Evolutionary conservation across 495 filamentous ascomycete genomes (phyloP), one percentile per base, ranked within the genome.

Genomic region (Neurospora sp.): DNA sequence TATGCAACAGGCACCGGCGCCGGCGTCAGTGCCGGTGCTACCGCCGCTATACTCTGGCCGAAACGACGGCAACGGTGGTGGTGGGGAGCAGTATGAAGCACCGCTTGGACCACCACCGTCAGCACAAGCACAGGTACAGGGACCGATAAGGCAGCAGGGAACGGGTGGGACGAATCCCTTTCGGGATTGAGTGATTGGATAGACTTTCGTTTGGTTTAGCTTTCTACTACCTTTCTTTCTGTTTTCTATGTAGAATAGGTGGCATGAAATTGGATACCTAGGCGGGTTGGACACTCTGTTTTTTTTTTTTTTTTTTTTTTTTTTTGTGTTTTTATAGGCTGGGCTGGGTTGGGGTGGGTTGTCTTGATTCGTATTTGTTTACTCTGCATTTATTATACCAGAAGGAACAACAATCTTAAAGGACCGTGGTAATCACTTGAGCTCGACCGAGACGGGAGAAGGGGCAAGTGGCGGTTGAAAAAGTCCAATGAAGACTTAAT

Each of bases 81-180:
- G 35, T 6, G 20, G 3, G 12, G 71, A 71, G 27, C 83, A 84
- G n/a, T 82, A 80, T 72, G 78, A 77, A 35, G 82, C 85, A 1
- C 84, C 86, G 12, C 70, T 82, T 16, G 84, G 85, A 68, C 84
- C 86, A 9, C 85, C 85, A 8, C 84, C 71, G 39, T 45, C 69
- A 10, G 81, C 81, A 12, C 84, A 74, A 35, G 65, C 41, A 3
- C 10, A 40, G 7, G 80, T 81, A 14, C 84, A 74, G 42, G 68
- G 39, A 8, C 10, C 70, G 4, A 45, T 72, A 35, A 74, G 31
- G 41, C 70, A 72, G 12, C 69, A 79, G 69, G 73, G 70, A 7
- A 78, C 76, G 6, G 77, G 77, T 8, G 78, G 71, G 22, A 75
- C 41, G 53, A 78, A 80, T 71, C 77, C 76, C 10, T 78, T 77